Evolutionary conservation across 805 yeast genomes (phyloP), one percentile per base, ranked within the genome.

Genomic region (Hanseniaspora lindneri): DNA sequence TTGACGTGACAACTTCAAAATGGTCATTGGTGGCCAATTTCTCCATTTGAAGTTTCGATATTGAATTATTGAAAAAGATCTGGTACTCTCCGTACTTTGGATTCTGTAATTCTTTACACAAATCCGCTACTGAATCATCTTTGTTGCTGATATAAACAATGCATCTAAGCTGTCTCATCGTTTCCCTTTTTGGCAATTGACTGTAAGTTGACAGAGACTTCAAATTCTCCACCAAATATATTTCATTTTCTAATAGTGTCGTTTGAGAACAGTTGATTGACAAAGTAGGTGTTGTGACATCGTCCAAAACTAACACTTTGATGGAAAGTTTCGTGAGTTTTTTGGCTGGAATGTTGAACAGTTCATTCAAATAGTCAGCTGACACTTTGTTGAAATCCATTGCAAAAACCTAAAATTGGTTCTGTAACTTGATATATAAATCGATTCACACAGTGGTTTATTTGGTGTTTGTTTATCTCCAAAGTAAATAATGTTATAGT

Each of bases 181-280:
- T 74, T 57, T 80, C 85, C 39, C 92, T 70, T 39, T 44, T 44
- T 3, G 21, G 13, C 16, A 44, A n/a, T 8, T 37, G 14, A 39
- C 49, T 44, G 25, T 37, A 44, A 11, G 27, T 70, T 65, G 20
- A 39, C 28, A 5, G 60, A 54, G 59, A 80, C 80, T 50, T 79
- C 83, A 23, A 80, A 61, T 34, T 75, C 73, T 86, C 96, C 40
- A 86, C 79, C 43, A 92, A 69, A 52, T 83, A 86, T n/a, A 92
- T 76, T 53, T 89, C 95, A 55, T 84, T 75, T 54, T 81, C 77
- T 33, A 92, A 71, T 39, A 92, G 70, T 49, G 79, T 83, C 2
- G 94, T 80, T 61, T 92, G 98, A 2, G 96, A 83, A 25, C 94
- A 76, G 56, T 83, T 78, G 74, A 92, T 72, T n/a, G 96, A 86